phyloP scores from a whole-genome alignment of 257 asterid genomes.

The Vinca minor region DNA sequence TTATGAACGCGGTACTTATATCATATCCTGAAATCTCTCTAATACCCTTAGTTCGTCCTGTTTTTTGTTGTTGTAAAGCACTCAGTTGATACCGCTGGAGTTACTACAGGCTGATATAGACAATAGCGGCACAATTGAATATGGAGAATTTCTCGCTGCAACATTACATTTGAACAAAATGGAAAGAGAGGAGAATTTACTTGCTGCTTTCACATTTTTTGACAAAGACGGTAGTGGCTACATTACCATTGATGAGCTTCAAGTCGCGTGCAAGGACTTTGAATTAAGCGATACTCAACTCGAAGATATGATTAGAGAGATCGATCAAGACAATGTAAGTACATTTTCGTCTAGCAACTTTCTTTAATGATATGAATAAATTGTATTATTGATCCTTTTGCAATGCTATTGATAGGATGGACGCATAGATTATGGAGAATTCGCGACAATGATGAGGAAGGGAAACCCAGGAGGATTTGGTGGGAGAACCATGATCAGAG shows the following conservation, averaged over 20 bases:
- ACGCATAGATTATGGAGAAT: conserved; percentile 89
- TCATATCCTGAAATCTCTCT: background rate
- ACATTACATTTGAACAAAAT: conserved; percentile 84
- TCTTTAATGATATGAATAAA: background rate
- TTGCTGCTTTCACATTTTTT: conserved; percentile 89
- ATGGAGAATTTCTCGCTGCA: conserved; percentile 93
- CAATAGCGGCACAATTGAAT: conserved; percentile 83
- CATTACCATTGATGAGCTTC: conserved; percentile 87
- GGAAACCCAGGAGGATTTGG: conserved; percentile 52
- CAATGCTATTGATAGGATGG: conserved; percentile 67
- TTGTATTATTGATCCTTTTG: too few relatives aligned
- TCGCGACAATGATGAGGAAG: conserved; percentile 96
- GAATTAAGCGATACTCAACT: conserved; percentile 59
- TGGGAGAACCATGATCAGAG: conserved; percentile 79
- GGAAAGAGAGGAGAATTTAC: conserved; percentile 85
- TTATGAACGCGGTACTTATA: conserved; percentile 75
- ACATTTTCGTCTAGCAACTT: background rate
- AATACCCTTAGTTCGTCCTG: background rate
- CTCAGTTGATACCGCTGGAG: conserved; percentile 3
- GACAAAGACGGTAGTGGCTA: conserved; percentile 98
- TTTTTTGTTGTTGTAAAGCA: too few relatives aligned
- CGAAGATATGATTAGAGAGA: conserved; percentile 73
- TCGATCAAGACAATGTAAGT: conserved; percentile 73
- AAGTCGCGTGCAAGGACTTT: conserved; percentile 80
- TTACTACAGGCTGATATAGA: conserved; percentile 82